Percentiles rank a stretch among this genome's conserved stretches.
These are phyloP conservation scores for Pseudogymnoascus sp. DNA, from an alignment of 2,329 filamentous ascomycete species.

Conservation along the genomic window DNA sequence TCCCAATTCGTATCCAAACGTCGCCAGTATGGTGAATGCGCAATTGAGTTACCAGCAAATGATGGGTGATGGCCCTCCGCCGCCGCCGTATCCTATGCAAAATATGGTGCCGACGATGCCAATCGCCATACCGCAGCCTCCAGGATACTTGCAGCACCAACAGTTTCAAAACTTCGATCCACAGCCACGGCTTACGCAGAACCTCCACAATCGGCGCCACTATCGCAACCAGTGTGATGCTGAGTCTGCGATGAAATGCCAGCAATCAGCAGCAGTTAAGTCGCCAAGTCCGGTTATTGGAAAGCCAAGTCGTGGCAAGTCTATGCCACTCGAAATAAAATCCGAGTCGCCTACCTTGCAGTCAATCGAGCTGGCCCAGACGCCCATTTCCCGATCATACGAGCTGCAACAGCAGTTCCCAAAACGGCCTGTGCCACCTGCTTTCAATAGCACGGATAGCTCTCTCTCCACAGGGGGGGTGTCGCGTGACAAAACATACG, in stretches of 20 bases:
- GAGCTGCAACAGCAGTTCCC: neutral
- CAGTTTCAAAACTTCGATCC: neutral
- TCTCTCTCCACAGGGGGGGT: neutral
- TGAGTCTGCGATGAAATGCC: neutral
- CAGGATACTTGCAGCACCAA: neutral
- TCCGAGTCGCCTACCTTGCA: neutral
- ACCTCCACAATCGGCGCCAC: neutral
- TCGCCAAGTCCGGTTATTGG: neutral
- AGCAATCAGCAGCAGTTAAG: neutral
- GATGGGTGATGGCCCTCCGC: neutral
- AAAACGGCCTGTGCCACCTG: neutral
- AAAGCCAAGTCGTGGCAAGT: neutral
- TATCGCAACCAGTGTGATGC: neutral
- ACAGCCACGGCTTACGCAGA: neutral
- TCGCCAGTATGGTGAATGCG: neutral
- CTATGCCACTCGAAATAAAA: slow-evolving; percentile 1
- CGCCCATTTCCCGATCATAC: neutral
- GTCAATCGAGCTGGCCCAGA: neutral
- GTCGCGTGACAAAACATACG: neutral
- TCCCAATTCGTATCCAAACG: neutral
- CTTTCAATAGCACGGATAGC: neutral
- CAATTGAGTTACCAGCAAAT: neutral
- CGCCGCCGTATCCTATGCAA: neutral
- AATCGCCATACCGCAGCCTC: neutral
- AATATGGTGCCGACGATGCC: neutral